Evolutionary conservation across 2,329 filamentous ascomycete species (phyloP), one percentile per base, ranked within the genome.

Genomic region (Exophiala dermatitidis): DNA sequence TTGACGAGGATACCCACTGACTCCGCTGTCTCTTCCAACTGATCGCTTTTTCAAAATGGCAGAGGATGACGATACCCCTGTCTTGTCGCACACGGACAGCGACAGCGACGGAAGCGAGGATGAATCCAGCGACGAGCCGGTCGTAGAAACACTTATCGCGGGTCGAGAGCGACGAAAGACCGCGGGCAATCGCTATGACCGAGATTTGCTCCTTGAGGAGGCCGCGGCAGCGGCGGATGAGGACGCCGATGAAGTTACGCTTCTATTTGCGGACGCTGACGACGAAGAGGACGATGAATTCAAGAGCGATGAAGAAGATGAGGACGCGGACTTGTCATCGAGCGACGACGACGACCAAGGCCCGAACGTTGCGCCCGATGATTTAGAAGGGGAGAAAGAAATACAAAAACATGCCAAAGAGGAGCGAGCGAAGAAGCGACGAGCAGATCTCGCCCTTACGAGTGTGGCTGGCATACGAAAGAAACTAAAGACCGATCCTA

Each of bases 321-420:
- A 96, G 66, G 83, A 88, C 61, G 84, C 88, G 44, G 85, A 96
- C 74, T 89, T 94, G 64, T 94, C 88, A 0, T 88, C 83, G 0
- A 86, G 88, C 59, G 86, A 90, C 44, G 88, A 93, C 46, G 88
- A 94, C 56, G 85, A 89, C 53, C 83, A 81, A 69, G 75, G 82
- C 48, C 76, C 85, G 1, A 69, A 68, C 54, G 68, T 67, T 49
- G 72, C 67, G 5, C 70, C 77, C 19, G 82, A 93, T 60, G 88
- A 95, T 40, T 69, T 93, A 3, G 87, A 88, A 52, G 93, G 93
- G 33, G 93, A 98, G 71, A 86, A 84, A 64, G 89, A 95, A 70
- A 69, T 98, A 50, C 83, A 93, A 70, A 84, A 81, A 59, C 81
- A 86, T 62, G 88, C 85, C 53, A 84, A 83, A 61, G 82, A 80